These are phyloP conservation scores for Agaricales sp. DNA, from an alignment of 1,284 basidiomycete genomes.

Conservation along the genomic window DNA sequence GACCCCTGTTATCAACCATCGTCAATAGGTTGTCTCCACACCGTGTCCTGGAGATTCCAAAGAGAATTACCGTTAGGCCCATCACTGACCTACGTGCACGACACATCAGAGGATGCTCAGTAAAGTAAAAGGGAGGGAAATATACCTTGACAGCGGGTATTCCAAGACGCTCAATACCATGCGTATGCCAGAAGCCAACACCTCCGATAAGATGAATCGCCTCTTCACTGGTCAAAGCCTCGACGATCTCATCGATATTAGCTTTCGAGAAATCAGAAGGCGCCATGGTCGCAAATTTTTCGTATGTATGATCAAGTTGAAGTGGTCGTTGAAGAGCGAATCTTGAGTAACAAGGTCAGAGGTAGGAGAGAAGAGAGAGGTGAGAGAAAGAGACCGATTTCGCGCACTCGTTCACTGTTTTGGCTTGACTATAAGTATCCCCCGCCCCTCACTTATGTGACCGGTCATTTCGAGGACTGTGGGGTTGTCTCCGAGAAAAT, in stretches of 20 bases:
- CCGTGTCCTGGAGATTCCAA: background rate
- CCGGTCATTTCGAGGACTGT: no score
- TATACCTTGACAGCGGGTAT: constrained; percentile 57
- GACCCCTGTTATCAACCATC: constrained; percentile 13
- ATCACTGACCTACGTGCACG: constrained; percentile 60
- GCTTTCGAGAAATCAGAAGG: constrained; percentile 39
- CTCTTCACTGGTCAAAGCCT: constrained; percentile 39
- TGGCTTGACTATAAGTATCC: no score
- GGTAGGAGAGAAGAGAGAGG: background rate
- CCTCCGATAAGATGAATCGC: constrained; percentile 45
- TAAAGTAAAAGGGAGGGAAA: constrained; percentile 1
- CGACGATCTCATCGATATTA: constrained; percentile 34
- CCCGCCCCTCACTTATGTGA: no score
- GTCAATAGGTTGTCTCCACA: background rate
- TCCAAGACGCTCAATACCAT: constrained; percentile 35
- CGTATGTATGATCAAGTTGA: no score
- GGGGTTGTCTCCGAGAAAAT: no score
- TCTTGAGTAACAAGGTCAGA: no score
- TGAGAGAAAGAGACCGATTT: background rate
- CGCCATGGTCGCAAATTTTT: constrained; percentile 22
- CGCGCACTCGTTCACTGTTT: no score
- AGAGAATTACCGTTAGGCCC: constrained; percentile 49
- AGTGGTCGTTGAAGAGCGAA: no score
- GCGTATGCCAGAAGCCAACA: constrained; percentile 51
- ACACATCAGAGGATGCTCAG: background rate